Conservation (phyloP, 352 stramenopile species). For the Blastocystis sp. region DNA sequence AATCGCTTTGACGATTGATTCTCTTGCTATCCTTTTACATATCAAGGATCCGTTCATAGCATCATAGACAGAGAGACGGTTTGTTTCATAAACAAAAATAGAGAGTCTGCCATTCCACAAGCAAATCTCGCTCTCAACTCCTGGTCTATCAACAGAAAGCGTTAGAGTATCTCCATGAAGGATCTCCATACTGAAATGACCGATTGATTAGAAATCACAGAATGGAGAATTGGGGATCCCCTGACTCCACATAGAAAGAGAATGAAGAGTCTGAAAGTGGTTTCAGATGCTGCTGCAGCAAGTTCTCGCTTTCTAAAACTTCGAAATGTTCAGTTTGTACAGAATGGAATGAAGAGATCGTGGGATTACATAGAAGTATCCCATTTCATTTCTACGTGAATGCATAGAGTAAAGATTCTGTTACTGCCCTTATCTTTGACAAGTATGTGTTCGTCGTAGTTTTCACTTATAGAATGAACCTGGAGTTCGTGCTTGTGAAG, state of each 20-base stretch:
- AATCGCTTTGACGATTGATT: neutral
- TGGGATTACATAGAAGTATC: slow-evolving; percentile 48
- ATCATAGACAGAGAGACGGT: neutral
- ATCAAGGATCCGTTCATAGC: neutral
- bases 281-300: slow-evolving; percentile 3
- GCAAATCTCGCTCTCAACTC: neutral
- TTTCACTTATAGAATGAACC: neutral
- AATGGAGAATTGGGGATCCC: neutral
- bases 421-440: slow-evolving; percentile 41
- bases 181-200: neutral
- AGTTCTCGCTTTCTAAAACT: slow-evolving; percentile 33
- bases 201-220: neutral
- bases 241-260: neutral
- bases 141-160: neutral
- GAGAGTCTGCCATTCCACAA: neutral
- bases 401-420: slow-evolving; percentile 25
- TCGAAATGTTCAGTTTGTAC: slow-evolving; percentile 45
- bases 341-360: slow-evolving; percentile 31
- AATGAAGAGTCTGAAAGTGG: slow-evolving; percentile 30
- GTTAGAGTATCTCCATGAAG: neutral
- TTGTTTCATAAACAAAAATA: neutral
- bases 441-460: neutral
- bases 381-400: neutral
- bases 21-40: neutral
- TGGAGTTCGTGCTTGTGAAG: slow-evolving; percentile 29